phyloP scores from a whole-genome alignment of 2,329 filamentous ascomycete species.

The Pseudodiploospora longispora region DNA sequence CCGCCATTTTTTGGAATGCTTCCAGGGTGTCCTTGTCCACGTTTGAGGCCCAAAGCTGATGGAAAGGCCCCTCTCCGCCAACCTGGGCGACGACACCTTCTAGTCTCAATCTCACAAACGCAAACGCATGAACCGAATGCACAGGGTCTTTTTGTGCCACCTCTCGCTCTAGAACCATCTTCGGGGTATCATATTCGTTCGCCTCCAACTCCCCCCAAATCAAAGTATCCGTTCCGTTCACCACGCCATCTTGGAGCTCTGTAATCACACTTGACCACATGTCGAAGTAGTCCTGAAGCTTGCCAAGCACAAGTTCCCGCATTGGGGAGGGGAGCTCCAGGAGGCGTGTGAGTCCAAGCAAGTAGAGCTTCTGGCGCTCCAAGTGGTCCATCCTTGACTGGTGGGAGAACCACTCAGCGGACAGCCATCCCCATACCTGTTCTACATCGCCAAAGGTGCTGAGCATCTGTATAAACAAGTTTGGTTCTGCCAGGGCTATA shows the following conservation, averaged over 20 bases:
- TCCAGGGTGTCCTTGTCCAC: conserved; percentile 65
- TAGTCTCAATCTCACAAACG: conserved; percentile 57
- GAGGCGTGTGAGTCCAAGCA: conserved; percentile 63
- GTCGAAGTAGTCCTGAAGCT: conserved; percentile 64
- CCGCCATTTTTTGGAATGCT: conserved; percentile 42
- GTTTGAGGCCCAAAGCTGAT: conserved; percentile 61
- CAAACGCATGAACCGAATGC: conserved; percentile 54
- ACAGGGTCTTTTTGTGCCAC: conserved; percentile 56
- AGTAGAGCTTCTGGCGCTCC: conserved; percentile 61
- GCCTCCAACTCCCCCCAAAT: conserved; percentile 35
- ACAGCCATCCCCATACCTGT: conserved; percentile 52
- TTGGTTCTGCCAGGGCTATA: conserved; percentile 64
- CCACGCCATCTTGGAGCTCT: conserved; percentile 55
- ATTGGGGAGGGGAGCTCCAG: conserved; percentile 54
- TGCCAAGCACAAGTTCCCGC: conserved; percentile 49
- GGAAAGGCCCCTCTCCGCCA: conserved; percentile 60
- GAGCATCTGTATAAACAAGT: conserved; percentile 55
- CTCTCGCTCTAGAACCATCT: conserved; percentile 44
- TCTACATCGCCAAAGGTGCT: conserved; percentile 37
- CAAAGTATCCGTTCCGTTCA: conserved; percentile 43
- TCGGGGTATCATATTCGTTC: conserved; percentile 48
- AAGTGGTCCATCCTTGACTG: conserved; percentile 60
- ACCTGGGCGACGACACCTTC: conserved; percentile 47
- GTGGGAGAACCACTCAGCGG: conserved; percentile 58
- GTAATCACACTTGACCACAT: conserved; percentile 66